Base-by-base conservation (phyloP, 2,329 filamentous ascomycete genomes). In the Exophiala sp. region DNA sequence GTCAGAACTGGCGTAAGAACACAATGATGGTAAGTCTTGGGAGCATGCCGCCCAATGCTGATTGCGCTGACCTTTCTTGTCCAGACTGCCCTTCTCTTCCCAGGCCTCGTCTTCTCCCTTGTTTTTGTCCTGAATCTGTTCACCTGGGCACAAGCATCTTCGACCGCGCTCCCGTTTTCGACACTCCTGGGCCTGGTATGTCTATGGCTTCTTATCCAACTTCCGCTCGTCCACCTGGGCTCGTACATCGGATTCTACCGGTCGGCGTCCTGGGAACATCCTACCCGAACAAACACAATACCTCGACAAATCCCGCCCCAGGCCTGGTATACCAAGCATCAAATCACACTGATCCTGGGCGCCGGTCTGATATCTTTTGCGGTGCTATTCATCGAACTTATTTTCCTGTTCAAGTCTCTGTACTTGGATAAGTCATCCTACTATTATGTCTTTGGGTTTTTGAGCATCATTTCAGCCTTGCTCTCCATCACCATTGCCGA, bases 361-460 rank as follows among this genome's bases (percentile, higher is more conserved):
- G 84, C 86, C 0, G 88, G 88, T 1, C 70, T 93, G 14, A 79
- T 91, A 6, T 88, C 88, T 0, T 95, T 95, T 64, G 86, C 86
- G 1, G 87, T 94, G 48, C 83, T 94, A 59, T 93, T 91, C 66
- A 88, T 94, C 62, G 88, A 94, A 69, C 76, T 94, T 11, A 75
- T 91, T 35, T 93, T 90, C 65, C 83, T 93, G 43, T 93, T 94
- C 69, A 86, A 88, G 69, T 89, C 85, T 42, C 68, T 94, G 27
- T 93, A 88, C 86, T 85, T 90, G 66, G 88, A 94, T 68, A 94
- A 94, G 73, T 88, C 82, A 63, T 87, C 86, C 5, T 94, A 90
- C 68, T 95, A 95, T 69, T 95, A 95, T 67, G 83, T 94, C 18
- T 95, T 93, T 64, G 88, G 88, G 9, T 95, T 91, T 71, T 69